These are phyloP conservation scores for Claviceps citrina DNA, from an alignment of 2,329 filamentous ascomycete genomes.

Conservation along the genomic window DNA sequence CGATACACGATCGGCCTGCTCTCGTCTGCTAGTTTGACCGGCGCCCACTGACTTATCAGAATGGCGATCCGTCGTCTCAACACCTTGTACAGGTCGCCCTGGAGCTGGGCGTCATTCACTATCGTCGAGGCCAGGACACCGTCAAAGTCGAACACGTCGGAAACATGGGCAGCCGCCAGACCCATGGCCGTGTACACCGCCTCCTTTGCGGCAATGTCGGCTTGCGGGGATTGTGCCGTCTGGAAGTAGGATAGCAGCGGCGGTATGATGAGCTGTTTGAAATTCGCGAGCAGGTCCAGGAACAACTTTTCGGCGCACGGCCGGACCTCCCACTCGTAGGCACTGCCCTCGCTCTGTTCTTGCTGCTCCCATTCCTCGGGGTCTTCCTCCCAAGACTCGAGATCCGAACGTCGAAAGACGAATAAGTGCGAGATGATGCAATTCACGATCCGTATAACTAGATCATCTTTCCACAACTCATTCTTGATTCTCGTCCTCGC, in stretches of 20 bases:
- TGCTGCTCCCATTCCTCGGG: conserved; percentile 90
- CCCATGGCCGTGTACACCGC: conserved; percentile 90
- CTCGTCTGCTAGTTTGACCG: conserved; percentile 54
- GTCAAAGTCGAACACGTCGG: conserved; percentile 68
- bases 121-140: conserved; percentile 60
- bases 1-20: conserved; percentile 67
- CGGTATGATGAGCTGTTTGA: conserved; percentile 64
- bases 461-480: conserved; percentile 58
- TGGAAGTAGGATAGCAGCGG: conserved; percentile 74
- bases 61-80: conserved; percentile 79
- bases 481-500: conserved; percentile 55
- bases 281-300: conserved; percentile 77
- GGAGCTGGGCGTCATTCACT: conserved; percentile 58
- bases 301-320: conserved; percentile 91
- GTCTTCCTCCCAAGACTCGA: conserved; percentile 85
- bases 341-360: conserved; percentile 70
- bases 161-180: conserved; percentile 62
- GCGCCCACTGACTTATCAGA: conserved; percentile 76
- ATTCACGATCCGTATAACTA: conserved; percentile 71
- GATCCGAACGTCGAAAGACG: conserved; percentile 68
- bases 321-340: conserved; percentile 83
- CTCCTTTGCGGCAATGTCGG: conserved; percentile 72
- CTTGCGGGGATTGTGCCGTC: conserved; percentile 49
- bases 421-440: conserved; percentile 77
- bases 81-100: conserved; percentile 53